Base-by-base conservation (phyloP, 1,284 basidiomycete genomes). In the Naganishia sp. region DNA sequence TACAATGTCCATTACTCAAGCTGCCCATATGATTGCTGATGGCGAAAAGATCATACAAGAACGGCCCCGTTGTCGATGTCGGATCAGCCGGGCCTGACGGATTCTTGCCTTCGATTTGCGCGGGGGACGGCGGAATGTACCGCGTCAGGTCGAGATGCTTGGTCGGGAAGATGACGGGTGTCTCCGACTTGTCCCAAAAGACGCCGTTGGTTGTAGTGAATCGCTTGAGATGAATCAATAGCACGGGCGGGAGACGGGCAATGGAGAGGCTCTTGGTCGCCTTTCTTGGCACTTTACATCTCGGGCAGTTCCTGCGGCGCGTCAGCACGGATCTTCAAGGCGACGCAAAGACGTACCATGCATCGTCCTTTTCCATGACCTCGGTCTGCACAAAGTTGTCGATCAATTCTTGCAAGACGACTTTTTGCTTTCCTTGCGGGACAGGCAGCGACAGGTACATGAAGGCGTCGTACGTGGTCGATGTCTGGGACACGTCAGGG, bases 401-500 rank as follows among this genome's bases (percentile, higher is more conserved):
- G 68, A 99, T 82, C 77, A 95, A 95, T 56, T 88, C 85, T 63
- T 88, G 83, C 49, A 99, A 81, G 2, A 88, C 84, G 23, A 90
- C 86, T 73, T 86, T 89, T n/a, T 83, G 82, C 21, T 83, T 81
- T 17, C 83, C 82, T 17, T 84, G 82, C 0, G 95, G 94, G 62
- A 99, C 87, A 1, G 95, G 94, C 64, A 99, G 79, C 42, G 93
- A 90, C 64, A 99, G 84, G 72, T 96, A 95, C 84, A 97, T 97
- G 81, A 99, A 99, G 3, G 91, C 86, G 75, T 99, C 97, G 75
- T 96, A 99, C 9, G 94, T 98, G 6, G 94, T 98, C 32, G 93
- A 96, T 2, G 95, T 98, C 92, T 96, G 72, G 2, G 69, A 61
- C 70, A 50, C 69, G 69, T 60, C 67, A 23, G 57, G 25, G 17